phyloP scores from a whole-genome alignment of 768 basidiomycete genomes.

The Tulasnella sp. region DNA sequence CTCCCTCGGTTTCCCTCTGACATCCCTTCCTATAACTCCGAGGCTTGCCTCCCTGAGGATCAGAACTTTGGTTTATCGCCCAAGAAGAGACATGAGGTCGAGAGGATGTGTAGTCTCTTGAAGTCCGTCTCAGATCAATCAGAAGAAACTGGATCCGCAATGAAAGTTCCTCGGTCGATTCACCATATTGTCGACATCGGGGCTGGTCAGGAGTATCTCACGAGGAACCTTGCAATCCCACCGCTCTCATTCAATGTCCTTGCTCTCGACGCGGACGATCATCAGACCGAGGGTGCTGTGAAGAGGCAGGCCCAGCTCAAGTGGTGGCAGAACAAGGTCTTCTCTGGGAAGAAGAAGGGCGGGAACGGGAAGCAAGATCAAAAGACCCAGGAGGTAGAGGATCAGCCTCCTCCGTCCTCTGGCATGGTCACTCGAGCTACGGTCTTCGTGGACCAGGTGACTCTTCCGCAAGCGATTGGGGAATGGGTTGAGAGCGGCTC shows the following conservation, averaged over 20 bases:
- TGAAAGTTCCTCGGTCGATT: not conserved
- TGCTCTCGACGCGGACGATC: conserved; percentile 16
- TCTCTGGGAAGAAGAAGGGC: not conserved
- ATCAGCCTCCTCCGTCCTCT: not conserved
- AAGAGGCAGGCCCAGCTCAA: conserved; percentile 8
- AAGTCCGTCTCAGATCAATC: conserved; percentile 4
- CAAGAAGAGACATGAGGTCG: conserved; percentile 19
- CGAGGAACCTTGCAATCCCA: conserved; percentile 15
- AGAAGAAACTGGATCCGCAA: not conserved
- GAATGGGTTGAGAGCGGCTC: conserved; percentile 9
- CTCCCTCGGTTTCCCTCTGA: not conserved
- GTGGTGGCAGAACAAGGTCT: conserved; percentile 13
- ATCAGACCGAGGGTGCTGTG: conserved; percentile 15
- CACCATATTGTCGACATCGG: conserved; percentile 18
- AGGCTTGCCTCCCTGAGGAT: not conserved
- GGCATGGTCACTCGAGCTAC: conserved; percentile 11
- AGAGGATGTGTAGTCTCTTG: conserved; percentile 8
- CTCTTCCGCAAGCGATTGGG: conserved; percentile 6
- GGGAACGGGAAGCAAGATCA: not conserved
- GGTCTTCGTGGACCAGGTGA: conserved; percentile 9
- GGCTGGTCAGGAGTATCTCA: conserved; percentile 20
- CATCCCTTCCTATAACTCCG: not conserved
- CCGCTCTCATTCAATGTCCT: conserved; percentile 13
- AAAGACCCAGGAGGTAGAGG: not conserved
- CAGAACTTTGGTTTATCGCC: conserved; percentile 11